These are phyloP conservation scores for Neonectria punicea DNA, from an alignment of 2,329 filamentous ascomycete genomes.

Conservation along the genomic window DNA sequence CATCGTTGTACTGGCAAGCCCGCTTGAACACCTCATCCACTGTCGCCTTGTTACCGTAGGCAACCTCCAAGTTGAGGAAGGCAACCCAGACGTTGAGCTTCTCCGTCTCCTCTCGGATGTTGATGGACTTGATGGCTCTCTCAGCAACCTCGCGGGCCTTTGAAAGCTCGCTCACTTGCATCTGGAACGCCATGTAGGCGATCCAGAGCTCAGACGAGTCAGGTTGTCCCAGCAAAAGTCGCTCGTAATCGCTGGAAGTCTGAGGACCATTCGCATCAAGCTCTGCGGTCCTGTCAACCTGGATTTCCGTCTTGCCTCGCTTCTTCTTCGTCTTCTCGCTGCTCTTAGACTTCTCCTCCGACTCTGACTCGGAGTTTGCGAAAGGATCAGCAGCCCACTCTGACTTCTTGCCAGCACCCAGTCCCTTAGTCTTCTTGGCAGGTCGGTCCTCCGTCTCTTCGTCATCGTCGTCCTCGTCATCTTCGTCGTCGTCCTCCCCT, in stretches of 20 bases:
- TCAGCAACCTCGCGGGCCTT: conserved; percentile 91
- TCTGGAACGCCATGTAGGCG: conserved; percentile 98
- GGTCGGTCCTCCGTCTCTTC: conserved; percentile 55
- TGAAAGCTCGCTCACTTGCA: conserved; percentile 87
- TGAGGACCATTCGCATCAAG: conserved; percentile 90
- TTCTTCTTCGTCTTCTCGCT: conserved; percentile 64
- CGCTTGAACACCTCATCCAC: conserved; percentile 90
- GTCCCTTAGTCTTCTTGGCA: conserved; percentile 46
- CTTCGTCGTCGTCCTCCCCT: conserved; percentile 47
- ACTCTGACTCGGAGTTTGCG: conserved; percentile 66
- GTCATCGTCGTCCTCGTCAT: conserved; percentile 51
- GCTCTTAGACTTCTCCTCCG: conserved; percentile 50
- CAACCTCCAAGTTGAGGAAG: conserved; percentile 91
- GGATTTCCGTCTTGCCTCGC: conserved; percentile 78
- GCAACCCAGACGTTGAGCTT: conserved; percentile 97
- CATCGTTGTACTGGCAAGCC: conserved; percentile 93
- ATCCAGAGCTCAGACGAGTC: conserved; percentile 96
- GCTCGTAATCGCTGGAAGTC: conserved; percentile 91
- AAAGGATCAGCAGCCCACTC: conserved; percentile 85
- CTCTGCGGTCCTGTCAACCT: conserved; percentile 91
- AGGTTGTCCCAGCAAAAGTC: conserved; percentile 88
- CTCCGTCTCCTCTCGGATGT: conserved; percentile 88
- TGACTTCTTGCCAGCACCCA: conserved; percentile 76
- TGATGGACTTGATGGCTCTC: conserved; percentile 90
- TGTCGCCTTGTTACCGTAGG: conserved; percentile 84